Conservation (phyloP, 2,329 filamentous ascomycete genomes). For the Clarireedia hainanense region DNA sequence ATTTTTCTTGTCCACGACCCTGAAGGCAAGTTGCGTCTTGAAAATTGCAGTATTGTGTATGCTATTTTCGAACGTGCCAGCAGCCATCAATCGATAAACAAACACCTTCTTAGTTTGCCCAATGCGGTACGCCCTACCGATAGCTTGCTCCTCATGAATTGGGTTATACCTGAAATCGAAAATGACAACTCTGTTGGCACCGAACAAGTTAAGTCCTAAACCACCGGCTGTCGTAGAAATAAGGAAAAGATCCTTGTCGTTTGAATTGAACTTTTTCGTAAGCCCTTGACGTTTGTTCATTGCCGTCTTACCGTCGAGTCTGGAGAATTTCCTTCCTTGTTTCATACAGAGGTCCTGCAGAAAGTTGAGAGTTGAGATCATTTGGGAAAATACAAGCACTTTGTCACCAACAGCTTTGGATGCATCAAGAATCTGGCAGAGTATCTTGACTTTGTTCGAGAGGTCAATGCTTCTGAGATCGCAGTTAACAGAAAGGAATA, state of each 20-base stretch:
- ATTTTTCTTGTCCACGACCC: slow-evolving; percentile 79
- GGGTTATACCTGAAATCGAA: slow-evolving; percentile 82
- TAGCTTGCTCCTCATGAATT: slow-evolving; percentile 73
- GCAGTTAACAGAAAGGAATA: not conserved
- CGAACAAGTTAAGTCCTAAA: slow-evolving; percentile 73
- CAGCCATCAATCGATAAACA: slow-evolving; percentile 74
- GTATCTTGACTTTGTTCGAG: slow-evolving; percentile 61
- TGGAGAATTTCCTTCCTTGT: slow-evolving; percentile 40
- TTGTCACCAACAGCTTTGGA: slow-evolving; percentile 59
- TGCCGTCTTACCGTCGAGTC: slow-evolving; percentile 61
- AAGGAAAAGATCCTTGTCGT: slow-evolving; percentile 54
- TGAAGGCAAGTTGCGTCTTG: slow-evolving; percentile 71
- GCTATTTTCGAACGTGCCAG: slow-evolving; percentile 71
- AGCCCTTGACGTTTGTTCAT: slow-evolving; percentile 51
- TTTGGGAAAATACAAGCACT: slow-evolving; percentile 73
- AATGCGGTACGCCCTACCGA: slow-evolving; percentile 78
- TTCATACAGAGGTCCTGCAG: slow-evolving; percentile 49
- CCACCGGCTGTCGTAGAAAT: slow-evolving; percentile 81
- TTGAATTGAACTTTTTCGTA: slow-evolving; percentile 62
- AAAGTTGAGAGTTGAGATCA: slow-evolving; percentile 60
- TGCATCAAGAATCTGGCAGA: slow-evolving; percentile 62
- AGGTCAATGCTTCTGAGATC: slow-evolving; percentile 37
- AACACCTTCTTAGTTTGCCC: slow-evolving; percentile 74
- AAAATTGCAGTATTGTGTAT: slow-evolving; percentile 70
- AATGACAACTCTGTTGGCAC: slow-evolving; percentile 79